Conservation (phyloP, 2,329 filamentous ascomycete species). For the Neurospora crassa region DNA sequence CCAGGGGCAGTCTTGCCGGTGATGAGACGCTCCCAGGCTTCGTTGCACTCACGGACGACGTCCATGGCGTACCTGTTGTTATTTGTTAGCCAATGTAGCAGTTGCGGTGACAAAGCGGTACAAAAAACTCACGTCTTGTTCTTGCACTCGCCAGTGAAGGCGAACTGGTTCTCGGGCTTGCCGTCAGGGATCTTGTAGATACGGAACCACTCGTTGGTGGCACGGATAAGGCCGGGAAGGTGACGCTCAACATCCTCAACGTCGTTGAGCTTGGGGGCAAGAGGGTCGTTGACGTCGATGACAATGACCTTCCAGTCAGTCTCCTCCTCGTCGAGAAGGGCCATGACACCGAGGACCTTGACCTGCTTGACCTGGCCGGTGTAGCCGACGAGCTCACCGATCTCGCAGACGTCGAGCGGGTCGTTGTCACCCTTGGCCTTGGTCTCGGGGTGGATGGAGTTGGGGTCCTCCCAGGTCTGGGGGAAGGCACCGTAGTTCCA, state of each 20-base stretch:
- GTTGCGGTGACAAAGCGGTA: constrained; percentile 3
- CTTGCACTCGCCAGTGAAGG: constrained; percentile 99
- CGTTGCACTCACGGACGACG: constrained; percentile 87
- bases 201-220: constrained; percentile 99
- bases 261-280: constrained; percentile 94
- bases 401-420: constrained; percentile 98
- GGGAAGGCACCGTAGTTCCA: constrained; percentile 99
- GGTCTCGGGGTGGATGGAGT: constrained; percentile 91
- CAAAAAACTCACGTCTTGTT: constrained; percentile 70
- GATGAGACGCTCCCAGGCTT: constrained; percentile 95
- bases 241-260: constrained; percentile 98
- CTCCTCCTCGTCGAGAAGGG: constrained; percentile 97
- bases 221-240: constrained; percentile 89
- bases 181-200: constrained; percentile 99
- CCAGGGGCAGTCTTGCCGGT: constrained; percentile 76
- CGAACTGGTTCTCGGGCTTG: constrained; percentile 99
- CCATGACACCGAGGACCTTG: constrained; percentile 99
- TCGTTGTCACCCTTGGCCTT: constrained; percentile 99
- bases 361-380: constrained; percentile 97
- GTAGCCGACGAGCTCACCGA: constrained; percentile 95
- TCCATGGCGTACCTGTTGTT: constrained; percentile 73
- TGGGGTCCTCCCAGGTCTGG: constrained; percentile 99
- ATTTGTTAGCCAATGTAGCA: constrained; percentile 16
- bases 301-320: constrained; percentile 99
- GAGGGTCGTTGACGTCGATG: constrained; percentile 95